These are phyloP conservation scores for Cochlearia excelsa DNA, from an alignment of 345 rosid species.

Conservation along the genomic window DNA sequence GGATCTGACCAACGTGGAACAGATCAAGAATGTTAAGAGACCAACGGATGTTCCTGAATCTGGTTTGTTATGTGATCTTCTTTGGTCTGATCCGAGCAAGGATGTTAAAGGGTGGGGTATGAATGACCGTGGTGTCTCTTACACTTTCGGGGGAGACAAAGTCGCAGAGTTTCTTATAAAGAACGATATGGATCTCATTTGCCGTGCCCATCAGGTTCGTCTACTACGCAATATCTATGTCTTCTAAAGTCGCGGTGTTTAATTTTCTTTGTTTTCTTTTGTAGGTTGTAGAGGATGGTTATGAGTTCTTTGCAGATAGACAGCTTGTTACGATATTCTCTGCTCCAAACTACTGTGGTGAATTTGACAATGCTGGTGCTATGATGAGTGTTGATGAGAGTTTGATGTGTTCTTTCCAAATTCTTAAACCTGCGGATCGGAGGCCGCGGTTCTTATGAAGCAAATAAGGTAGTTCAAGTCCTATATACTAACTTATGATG, in stretches of 20 bases:
- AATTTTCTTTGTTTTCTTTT: neutral
- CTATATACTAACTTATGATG: conserved; percentile 5
- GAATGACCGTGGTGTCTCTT: conserved; percentile 93
- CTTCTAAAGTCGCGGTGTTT: neutral
- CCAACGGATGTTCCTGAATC: conserved; percentile 88
- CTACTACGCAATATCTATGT: neutral
- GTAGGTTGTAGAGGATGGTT: conserved; percentile 95
- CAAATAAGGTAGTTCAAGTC: conserved; percentile 30
- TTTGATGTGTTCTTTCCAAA: conserved; percentile 94
- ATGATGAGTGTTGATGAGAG: conserved; percentile 98
- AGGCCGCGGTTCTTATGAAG: conserved; percentile 57
- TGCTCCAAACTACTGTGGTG: conserved; percentile 97
- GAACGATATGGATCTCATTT: conserved; percentile 91
- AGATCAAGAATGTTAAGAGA: conserved; percentile 65
- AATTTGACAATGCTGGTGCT: conserved; percentile 94
- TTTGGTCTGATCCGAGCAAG: conserved; percentile 92
- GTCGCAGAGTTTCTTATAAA: conserved; percentile 70
- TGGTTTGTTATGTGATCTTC: conserved; percentile 88
- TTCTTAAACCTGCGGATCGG: conserved; percentile 81
- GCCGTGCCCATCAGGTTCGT: conserved; percentile 92
- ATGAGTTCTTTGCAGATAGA: conserved; percentile 88
- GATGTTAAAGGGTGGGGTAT: conserved; percentile 88
- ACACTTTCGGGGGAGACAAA: conserved; percentile 80
- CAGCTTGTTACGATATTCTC: conserved; percentile 89
- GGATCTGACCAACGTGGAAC: conserved; percentile 64